These are phyloP conservation scores for Plasmodium knowlesi DNA, from an alignment of 169 alveolate species.

Conservation along the genomic window DNA sequence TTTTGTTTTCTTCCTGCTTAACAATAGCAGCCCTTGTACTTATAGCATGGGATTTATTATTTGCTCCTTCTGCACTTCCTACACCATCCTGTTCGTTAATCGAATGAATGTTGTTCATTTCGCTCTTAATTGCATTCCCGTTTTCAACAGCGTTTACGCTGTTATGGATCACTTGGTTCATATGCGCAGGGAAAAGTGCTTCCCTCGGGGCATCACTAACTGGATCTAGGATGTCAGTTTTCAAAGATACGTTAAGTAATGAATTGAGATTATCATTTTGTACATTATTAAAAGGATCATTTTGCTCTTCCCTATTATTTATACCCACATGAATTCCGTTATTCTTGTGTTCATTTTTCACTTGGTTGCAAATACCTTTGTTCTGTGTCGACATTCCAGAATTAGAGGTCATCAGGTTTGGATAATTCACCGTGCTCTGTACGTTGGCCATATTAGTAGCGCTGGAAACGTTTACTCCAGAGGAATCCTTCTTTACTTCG, in stretches of 20 bases:
- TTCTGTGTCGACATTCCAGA: too few relatives aligned
- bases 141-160: not conserved
- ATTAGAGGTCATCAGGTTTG: too few relatives aligned
- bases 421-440: too few relatives aligned
- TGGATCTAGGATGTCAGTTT: not conserved
- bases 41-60: not conserved
- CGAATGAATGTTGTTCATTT: not conserved
- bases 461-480: not conserved
- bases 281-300: too few relatives aligned
- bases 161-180: not conserved
- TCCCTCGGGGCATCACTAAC: not conserved
- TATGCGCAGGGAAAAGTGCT: not conserved
- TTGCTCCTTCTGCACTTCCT: not conserved
- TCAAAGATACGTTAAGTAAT: not conserved
- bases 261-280: not conserved
- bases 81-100: not conserved
- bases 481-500: not conserved
- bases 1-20: constrained; percentile 64
- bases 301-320: not conserved
- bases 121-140: not conserved
- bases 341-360: not conserved
- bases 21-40: not conserved
- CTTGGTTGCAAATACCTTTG: not conserved
- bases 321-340: not conserved
- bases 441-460: not conserved